Conservation (phyloP, 176 grass and related monocot species). For the Oryza rufipogon region DNA sequence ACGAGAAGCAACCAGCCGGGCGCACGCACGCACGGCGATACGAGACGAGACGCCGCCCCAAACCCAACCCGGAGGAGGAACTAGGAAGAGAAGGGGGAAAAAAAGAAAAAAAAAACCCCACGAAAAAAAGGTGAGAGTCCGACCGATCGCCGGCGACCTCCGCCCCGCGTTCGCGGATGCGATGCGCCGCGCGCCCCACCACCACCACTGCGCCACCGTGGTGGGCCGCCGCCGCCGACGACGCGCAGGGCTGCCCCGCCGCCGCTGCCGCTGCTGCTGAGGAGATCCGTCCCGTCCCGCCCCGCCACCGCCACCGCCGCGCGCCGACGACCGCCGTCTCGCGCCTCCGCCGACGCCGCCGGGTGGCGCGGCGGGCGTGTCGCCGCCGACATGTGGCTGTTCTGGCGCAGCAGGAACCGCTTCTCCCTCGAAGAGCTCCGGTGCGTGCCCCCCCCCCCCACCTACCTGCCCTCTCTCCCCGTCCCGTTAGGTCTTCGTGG, state of each 20-base stretch:
- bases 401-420: constrained; percentile 89
- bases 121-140: constrained; percentile 36
- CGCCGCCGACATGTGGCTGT: constrained; percentile 83
- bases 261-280: background rate
- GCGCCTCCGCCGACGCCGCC: background rate
- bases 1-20: background rate
- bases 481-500: constrained; percentile 35
- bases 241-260: background rate
- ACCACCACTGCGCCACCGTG: constrained; percentile 15
- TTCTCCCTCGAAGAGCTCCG: constrained; percentile 97
- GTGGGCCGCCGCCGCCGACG: background rate
- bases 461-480: background rate
- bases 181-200: constrained; percentile 29
- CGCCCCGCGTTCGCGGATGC: constrained; percentile 47
- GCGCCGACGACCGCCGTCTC: background rate
- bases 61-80: constrained; percentile 11
- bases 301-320: background rate
- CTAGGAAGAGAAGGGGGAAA: background rate
- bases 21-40: background rate
- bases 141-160: constrained; percentile 37
- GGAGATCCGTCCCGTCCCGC: background rate
- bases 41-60: background rate
- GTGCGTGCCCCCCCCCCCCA: constrained; percentile 40
- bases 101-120: background rate
- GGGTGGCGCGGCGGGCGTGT: constrained; percentile 21